phyloP scores from a whole-genome alignment of 1,284 basidiomycete species.

The Naganishia sp. region DNA sequence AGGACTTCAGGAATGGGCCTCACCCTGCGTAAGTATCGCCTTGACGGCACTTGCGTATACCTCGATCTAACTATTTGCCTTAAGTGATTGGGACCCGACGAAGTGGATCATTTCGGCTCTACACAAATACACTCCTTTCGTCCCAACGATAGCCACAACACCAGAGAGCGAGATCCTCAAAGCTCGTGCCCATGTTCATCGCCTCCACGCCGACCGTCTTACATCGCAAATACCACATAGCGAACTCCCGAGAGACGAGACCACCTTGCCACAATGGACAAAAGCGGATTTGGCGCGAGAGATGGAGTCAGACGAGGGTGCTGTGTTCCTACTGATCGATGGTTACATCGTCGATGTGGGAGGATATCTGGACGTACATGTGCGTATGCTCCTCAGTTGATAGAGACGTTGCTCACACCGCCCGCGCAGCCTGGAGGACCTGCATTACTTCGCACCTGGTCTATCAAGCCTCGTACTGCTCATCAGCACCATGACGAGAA shows the following conservation, averaged over 20 bases:
- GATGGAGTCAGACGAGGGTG: slow-evolving; percentile 54
- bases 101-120: slow-evolving; percentile 72
- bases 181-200: slow-evolving; percentile 62
- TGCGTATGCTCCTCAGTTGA: slow-evolving; percentile 48
- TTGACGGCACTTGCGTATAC: not conserved
- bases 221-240: slow-evolving; percentile 36
- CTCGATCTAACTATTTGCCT: slow-evolving; percentile 38
- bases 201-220: slow-evolving; percentile 51
- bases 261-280: slow-evolving; percentile 43
- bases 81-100: slow-evolving; percentile 72
- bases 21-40: slow-evolving; percentile 39
- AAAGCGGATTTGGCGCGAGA: slow-evolving; percentile 35
- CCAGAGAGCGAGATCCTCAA: slow-evolving; percentile 63
- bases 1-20: slow-evolving; percentile 56
- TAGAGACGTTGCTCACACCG: not conserved
- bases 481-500: slow-evolving; percentile 1
- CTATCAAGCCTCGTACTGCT: slow-evolving; percentile 41
- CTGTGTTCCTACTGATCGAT: slow-evolving; percentile 60
- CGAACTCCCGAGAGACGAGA: slow-evolving; percentile 35
- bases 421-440: slow-evolving; percentile 61
- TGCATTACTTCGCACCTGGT: slow-evolving; percentile 58
- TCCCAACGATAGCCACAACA: slow-evolving; percentile 59
- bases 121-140: slow-evolving; percentile 60
- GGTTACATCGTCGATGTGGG: slow-evolving; percentile 67
- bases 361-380: slow-evolving; percentile 67